Percentiles rank a stretch among this genome's conserved stretches.
phyloP scores from a whole-genome alignment of 495 filamentous ascomycete genomes.

The Recurvomyces mirabilis region DNA sequence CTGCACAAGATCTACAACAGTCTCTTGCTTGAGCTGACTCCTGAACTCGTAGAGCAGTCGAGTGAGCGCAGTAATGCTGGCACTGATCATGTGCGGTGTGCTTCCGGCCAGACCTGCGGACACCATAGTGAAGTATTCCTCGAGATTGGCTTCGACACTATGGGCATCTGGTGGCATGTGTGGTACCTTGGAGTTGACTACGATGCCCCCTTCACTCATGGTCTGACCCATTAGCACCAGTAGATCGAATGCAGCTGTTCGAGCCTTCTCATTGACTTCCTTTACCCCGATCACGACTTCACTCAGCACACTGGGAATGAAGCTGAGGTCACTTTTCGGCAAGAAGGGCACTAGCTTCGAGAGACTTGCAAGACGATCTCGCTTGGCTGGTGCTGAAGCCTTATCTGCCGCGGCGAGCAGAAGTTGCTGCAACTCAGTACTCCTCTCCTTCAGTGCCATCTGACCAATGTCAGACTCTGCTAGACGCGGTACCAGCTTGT shows the following conservation, averaged over 20 bases:
- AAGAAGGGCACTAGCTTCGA: slow-evolving; percentile 64
- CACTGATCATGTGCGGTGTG: slow-evolving; percentile 90
- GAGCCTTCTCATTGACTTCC: slow-evolving; percentile 89
- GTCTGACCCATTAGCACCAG: slow-evolving; percentile 78
- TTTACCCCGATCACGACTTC: slow-evolving; percentile 93
- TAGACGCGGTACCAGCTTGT: slow-evolving; percentile 88
- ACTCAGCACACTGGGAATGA: slow-evolving; percentile 80
- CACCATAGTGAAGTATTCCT: slow-evolving; percentile 98
- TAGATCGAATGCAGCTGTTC: slow-evolving; percentile 79
- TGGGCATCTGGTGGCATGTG: slow-evolving; percentile 74
- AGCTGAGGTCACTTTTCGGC: slow-evolving; percentile 66
- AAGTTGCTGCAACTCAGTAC: slow-evolving; percentile 62
- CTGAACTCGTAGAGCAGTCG: slow-evolving; percentile 85
- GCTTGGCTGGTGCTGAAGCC: slow-evolving; percentile 66
- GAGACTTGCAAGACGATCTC: slow-evolving; percentile 74
- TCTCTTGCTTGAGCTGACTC: slow-evolving; percentile 42
- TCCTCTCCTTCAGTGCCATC: slow-evolving; percentile 58
- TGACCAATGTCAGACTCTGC: slow-evolving; percentile 65
- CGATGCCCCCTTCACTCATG: slow-evolving; percentile 61
- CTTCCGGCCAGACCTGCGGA: slow-evolving; percentile 84
- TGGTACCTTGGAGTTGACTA: slow-evolving; percentile 72
- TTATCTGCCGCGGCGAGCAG: slow-evolving; percentile 68
- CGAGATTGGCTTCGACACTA: slow-evolving; percentile 61
- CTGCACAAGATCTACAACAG: slow-evolving; percentile 66
- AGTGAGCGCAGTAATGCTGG: slow-evolving; percentile 82